phyloP scores from a whole-genome alignment of 148 eudicot genomes.

The Tetragonia tetragonoides region DNA sequence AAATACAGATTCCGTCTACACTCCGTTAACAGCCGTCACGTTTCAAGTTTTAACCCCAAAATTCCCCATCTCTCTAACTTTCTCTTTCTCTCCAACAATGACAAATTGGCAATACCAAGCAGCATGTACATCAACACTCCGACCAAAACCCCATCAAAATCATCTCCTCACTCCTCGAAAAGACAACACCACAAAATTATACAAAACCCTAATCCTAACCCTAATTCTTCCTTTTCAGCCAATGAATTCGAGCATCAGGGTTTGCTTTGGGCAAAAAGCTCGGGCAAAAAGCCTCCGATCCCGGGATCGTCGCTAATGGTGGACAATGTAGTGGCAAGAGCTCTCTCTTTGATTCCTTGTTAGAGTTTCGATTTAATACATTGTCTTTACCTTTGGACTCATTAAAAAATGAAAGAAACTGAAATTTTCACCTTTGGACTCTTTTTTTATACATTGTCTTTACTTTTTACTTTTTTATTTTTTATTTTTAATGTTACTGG shows the following conservation, averaged over 20 bases:
- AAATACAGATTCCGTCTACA: too few species aligned
- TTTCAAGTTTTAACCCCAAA: too few species aligned
- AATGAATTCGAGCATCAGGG: conserved; percentile 71
- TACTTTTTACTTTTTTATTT: too few species aligned
- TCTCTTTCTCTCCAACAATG: conserved; percentile 31
- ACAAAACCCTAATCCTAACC: conserved; percentile 34
- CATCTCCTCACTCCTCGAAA: conserved; percentile 39
- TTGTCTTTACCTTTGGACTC: too few species aligned
- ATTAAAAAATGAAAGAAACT: too few species aligned
- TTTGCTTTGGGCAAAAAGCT: conserved; percentile 95
- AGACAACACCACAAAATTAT: conserved; percentile 41
- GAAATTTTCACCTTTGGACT: too few species aligned
- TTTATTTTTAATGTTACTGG: too few species aligned
- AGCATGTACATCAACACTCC: conserved; percentile 41
- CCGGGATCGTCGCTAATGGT: conserved; percentile 92
- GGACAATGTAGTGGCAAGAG: conserved; percentile 99
- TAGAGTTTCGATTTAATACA: conserved; percentile 93
- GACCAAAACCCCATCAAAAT: conserved; percentile 44
- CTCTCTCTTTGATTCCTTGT: conserved; percentile 92
- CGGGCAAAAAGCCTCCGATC: too few species aligned
- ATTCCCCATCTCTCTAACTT: too few species aligned
- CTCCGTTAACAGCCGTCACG: too few species aligned
- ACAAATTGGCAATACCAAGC: conserved; percentile 39
- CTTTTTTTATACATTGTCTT: too few species aligned
- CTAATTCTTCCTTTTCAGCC: conserved; percentile 25